Evolutionary conservation across 192 early-diverging fungal genomes (phyloP).

Genomic region (Chytriomyces confervae): DNA sequence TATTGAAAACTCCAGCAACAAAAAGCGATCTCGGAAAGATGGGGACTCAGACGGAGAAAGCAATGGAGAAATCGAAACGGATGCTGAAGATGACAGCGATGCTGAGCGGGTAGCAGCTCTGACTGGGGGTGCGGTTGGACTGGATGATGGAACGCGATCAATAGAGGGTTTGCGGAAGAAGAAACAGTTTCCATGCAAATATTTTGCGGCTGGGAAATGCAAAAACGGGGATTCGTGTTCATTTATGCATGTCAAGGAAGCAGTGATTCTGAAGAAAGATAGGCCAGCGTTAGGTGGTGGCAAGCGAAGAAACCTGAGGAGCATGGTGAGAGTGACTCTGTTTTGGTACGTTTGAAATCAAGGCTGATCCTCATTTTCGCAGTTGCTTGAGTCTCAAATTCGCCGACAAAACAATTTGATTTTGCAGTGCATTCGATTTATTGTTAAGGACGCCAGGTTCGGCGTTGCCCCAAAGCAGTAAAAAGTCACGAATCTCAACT

Average conservation of each 20-base stretch:
- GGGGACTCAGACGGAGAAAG: constrained; percentile 12
- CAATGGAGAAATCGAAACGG: constrained; percentile 44
- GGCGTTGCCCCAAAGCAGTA: not conserved
- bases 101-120: constrained; percentile 26
- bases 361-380: not conserved
- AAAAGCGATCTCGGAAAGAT: constrained; percentile 7
- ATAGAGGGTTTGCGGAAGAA: constrained; percentile 30
- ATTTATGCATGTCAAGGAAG: constrained; percentile 45
- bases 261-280: constrained; percentile 5
- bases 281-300: constrained; percentile 32
- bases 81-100: constrained; percentile 49
- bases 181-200: constrained; percentile 45
- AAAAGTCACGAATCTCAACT: not conserved
- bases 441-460: constrained; percentile 63
- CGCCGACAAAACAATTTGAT: constrained; percentile 63
- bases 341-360: not conserved
- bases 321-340: not conserved
- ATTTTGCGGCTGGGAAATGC: constrained; percentile 46
- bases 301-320: constrained; percentile 28
- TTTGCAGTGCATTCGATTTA: constrained; percentile 67
- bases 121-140: constrained; percentile 46
- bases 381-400: constrained; percentile 68
- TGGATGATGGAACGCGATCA: constrained; percentile 28
- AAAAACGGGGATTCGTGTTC: constrained; percentile 44
- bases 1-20: constrained; percentile 12